Conservation (phyloP, 305 asterid genomes). For the Petunia hybrid region DNA sequence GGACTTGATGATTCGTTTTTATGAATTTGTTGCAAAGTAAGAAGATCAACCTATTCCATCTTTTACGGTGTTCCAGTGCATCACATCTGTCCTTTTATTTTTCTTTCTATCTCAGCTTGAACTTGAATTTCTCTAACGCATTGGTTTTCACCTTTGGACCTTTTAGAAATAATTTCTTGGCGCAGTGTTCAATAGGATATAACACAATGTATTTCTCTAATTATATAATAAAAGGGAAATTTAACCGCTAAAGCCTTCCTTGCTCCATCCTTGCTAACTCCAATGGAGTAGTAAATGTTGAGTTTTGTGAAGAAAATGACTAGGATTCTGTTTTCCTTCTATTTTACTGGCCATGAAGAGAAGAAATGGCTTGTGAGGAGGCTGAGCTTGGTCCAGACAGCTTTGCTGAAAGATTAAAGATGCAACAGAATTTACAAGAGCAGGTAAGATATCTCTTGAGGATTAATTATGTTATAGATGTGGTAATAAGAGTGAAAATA, state of each 20-base stretch:
- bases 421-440: slow-evolving; percentile 64
- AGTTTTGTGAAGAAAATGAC: slow-evolving; percentile 18
- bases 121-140: background rate
- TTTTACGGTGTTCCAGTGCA: background rate
- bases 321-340: slow-evolving; percentile 19
- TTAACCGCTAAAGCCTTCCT: too few relatives aligned
- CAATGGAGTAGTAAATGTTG: background rate
- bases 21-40: slow-evolving; percentile 83
- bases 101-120: background rate
- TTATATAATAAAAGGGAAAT: too few relatives aligned
- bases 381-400: slow-evolving; percentile 85
- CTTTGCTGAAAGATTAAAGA: slow-evolving; percentile 64
- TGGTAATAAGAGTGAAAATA: slow-evolving; percentile 22
- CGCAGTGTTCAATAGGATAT: background rate
- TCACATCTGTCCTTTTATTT: background rate
- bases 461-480: slow-evolving; percentile 4
- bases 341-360: slow-evolving; percentile 55
- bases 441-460: slow-evolving; percentile 49
- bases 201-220: too few relatives aligned
- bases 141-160: background rate
- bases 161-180: background rate
- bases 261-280: background rate
- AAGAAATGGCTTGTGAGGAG: slow-evolving; percentile 93
- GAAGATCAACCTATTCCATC: slow-evolving; percentile 42
- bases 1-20: slow-evolving; percentile 81